These are phyloP conservation scores for Hydnomerulius pinastri DNA, from an alignment of 768 basidiomycete species.

Conservation along the genomic window DNA sequence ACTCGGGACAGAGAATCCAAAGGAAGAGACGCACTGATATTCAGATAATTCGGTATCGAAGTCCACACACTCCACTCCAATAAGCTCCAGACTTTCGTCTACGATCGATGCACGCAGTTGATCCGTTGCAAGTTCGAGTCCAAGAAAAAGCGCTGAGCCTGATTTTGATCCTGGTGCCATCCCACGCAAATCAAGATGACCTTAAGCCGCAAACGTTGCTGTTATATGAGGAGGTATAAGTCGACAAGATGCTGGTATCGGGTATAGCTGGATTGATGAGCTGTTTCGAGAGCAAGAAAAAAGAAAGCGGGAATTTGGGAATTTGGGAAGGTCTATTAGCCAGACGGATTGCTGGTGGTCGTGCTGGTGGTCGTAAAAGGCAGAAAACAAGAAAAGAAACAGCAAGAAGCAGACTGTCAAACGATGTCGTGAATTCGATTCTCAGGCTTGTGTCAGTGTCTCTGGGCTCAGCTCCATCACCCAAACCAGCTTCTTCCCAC, in stretches of 20 bases:
- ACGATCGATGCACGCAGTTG: slow-evolving; percentile 82
- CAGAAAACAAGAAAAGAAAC: slow-evolving; percentile 12
- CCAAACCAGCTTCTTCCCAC: slow-evolving; percentile 30
- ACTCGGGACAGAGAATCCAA: slow-evolving; percentile 2
- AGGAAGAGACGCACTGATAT: slow-evolving; percentile 64
- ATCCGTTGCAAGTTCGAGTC: slow-evolving; percentile 84
- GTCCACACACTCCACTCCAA: slow-evolving; percentile 81
- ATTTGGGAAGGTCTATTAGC: slow-evolving; percentile 1
- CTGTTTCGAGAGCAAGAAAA: slow-evolving; percentile 12
- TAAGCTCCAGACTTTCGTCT: slow-evolving; percentile 78
- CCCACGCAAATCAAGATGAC: slow-evolving; percentile 9
- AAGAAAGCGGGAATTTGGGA: slow-evolving; percentile 5
- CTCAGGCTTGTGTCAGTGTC: slow-evolving; percentile 10
- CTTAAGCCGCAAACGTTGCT: slow-evolving; percentile 4
- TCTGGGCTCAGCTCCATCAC: slow-evolving; percentile 17
- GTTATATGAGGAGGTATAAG: slow-evolving; percentile 14
- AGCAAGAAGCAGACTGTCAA: slow-evolving; percentile 13
- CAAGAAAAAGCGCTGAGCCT: slow-evolving; percentile 68
- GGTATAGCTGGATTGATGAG: slow-evolving; percentile 24
- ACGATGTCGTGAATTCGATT: slow-evolving; percentile 15
- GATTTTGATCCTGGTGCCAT: slow-evolving; percentile 41
- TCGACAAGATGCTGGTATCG: slow-evolving; percentile 28
- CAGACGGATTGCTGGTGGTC: slow-evolving; percentile 12
- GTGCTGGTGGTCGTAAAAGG: slow-evolving; percentile 30
- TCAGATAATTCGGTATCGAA: slow-evolving; percentile 80